Conservation (phyloP, 2,329 filamentous ascomycete genomes). For the Rhynchosporium graminicola region DNA sequence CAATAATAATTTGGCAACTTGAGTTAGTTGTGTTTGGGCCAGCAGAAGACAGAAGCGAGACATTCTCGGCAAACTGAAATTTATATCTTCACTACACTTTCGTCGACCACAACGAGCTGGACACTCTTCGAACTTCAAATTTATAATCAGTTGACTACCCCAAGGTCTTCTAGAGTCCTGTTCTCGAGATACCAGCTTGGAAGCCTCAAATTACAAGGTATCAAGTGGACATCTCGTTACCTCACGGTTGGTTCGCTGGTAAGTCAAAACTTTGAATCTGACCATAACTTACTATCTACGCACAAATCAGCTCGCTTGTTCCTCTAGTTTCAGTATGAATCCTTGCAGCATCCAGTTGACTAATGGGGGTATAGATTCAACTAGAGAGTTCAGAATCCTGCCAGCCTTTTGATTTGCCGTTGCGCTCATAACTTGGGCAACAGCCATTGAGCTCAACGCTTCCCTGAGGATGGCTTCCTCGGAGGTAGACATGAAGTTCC, state of each 20-base stretch:
- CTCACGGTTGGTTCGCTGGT: not conserved
- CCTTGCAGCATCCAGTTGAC: not conserved
- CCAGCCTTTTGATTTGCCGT: not conserved
- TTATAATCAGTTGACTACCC: not conserved
- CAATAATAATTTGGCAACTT: conserved; percentile 10
- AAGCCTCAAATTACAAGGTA: not conserved
- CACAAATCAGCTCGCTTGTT: not conserved
- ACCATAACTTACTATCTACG: not conserved
- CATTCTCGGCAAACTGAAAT: conserved; percentile 6
- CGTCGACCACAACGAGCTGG: not conserved
- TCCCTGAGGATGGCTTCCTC: conserved; percentile 77
- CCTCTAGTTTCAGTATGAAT: not conserved
- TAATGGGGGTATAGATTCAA: not conserved
- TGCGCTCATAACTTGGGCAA: not conserved
- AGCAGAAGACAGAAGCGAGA: not conserved
- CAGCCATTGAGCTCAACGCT: not conserved
- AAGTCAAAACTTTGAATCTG: conserved; percentile 6
- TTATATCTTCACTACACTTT: conserved; percentile 4
- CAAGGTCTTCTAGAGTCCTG: too few species aligned
- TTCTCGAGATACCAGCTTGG: too few species aligned
- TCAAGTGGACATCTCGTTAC: not conserved
- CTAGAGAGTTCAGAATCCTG: not conserved
- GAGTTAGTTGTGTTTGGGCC: not conserved
- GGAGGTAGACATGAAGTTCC: conserved; percentile 95
- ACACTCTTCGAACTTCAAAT: not conserved